Percentiles rank a stretch among this genome's conserved stretches.
Conservation (phyloP, 768 basidiomycete species). For the Gymnopilus dilepis region DNA sequence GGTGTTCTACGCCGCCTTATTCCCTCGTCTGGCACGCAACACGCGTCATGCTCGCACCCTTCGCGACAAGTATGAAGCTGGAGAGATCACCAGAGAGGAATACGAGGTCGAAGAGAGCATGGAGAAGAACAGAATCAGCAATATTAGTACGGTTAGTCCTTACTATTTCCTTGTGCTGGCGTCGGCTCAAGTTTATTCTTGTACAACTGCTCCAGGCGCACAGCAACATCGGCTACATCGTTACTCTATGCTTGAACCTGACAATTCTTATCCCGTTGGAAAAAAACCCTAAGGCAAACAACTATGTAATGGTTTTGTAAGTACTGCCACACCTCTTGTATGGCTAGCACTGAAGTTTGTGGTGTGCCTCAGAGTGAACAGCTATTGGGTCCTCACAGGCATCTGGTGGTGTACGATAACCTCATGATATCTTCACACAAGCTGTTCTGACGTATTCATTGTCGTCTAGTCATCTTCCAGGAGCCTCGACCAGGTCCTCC, state of each 20-base stretch:
- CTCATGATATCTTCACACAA: no score
- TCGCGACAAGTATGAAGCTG: constrained; percentile 58
- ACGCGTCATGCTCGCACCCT: constrained; percentile 65
- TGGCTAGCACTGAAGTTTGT: neutral
- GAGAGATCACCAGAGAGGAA: constrained; percentile 61
- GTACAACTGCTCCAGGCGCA: constrained; percentile 52
- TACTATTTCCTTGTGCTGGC: neutral
- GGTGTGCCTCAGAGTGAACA: constrained; percentile 55
- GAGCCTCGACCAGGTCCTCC: constrained; percentile 83
- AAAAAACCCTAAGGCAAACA: constrained; percentile 67
- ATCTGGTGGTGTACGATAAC: constrained; percentile 84
- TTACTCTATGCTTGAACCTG: constrained; percentile 67
- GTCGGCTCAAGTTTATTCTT: neutral
- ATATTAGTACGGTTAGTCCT: constrained; percentile 72
- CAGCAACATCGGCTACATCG: constrained; percentile 78
- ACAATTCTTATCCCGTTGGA: constrained; percentile 69
- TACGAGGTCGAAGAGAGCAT: constrained; percentile 79
- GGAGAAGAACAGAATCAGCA: constrained; percentile 86
- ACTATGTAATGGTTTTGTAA: constrained; percentile 75
- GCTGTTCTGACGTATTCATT: neutral
- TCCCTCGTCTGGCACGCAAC: constrained; percentile 83
- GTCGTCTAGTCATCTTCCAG: constrained; percentile 73
- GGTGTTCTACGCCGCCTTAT: constrained; percentile 79
- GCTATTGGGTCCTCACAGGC: constrained; percentile 78
- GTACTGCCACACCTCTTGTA: constrained; percentile 23